Percentiles rank a stretch among this genome's conserved stretches.
phyloP scores from a whole-genome alignment of 176 grass and related monocot species.

The Phyllostachys edulis region DNA sequence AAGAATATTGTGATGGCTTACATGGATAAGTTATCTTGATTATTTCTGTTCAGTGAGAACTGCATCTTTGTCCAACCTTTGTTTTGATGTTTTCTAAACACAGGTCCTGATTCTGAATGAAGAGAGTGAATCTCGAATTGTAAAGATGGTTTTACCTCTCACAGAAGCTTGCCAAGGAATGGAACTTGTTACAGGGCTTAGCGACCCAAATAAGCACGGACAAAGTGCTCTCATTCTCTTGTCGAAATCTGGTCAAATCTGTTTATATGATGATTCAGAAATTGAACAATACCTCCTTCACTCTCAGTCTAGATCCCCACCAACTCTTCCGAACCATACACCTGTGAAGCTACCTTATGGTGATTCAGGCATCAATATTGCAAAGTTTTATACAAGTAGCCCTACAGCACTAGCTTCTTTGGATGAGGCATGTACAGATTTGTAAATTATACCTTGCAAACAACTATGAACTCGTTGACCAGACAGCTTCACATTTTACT shows the following conservation, averaged over 20 bases:
- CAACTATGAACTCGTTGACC: slow-evolving; percentile 23
- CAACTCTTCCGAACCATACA: slow-evolving; percentile 69
- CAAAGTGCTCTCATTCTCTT: slow-evolving; percentile 73
- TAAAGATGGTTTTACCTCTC: slow-evolving; percentile 83
- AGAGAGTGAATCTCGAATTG: slow-evolving; percentile 66
- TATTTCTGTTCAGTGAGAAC: slow-evolving; percentile 28
- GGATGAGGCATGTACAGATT: slow-evolving; percentile 60
- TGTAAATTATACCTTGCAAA: slow-evolving; percentile 35
- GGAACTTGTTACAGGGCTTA: slow-evolving; percentile 65
- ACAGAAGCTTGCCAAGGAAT: slow-evolving; percentile 75
- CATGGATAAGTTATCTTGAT: background rate
- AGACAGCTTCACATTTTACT: slow-evolving; percentile 25
- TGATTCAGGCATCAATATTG: slow-evolving; percentile 61
- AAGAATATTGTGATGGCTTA: slow-evolving; percentile 8
- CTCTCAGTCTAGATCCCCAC: slow-evolving; percentile 70
- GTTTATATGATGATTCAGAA: slow-evolving; percentile 86
- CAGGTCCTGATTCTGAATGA: slow-evolving; percentile 89
- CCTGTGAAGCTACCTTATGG: slow-evolving; percentile 64
- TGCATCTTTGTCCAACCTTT: slow-evolving; percentile 33
- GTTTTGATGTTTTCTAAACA: slow-evolving; percentile 34
- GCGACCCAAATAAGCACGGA: slow-evolving; percentile 64
- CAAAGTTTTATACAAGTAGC: slow-evolving; percentile 62
- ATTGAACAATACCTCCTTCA: slow-evolving; percentile 74
- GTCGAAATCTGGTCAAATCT: slow-evolving; percentile 78
- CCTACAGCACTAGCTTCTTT: slow-evolving; percentile 38